These are phyloP conservation scores for Epithele typhae DNA, from an alignment of 768 basidiomycete species.

Conservation along the genomic window DNA sequence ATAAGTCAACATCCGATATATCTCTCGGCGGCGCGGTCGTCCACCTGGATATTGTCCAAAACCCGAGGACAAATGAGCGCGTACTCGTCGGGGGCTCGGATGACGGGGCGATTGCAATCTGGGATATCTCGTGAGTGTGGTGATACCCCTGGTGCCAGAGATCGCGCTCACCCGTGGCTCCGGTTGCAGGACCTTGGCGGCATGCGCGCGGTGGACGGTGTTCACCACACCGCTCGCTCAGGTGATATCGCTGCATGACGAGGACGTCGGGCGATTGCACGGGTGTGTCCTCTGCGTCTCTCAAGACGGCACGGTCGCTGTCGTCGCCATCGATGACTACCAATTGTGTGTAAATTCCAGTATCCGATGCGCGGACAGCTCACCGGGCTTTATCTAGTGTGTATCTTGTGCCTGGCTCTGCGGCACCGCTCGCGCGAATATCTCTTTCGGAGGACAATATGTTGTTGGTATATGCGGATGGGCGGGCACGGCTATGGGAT, in stretches of 20 bases:
- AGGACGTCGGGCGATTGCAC: slow-evolving; percentile 50
- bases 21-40: slow-evolving; percentile 46
- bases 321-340: slow-evolving; percentile 69
- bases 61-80: slow-evolving; percentile 54
- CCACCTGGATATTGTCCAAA: slow-evolving; percentile 50
- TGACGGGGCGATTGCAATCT: slow-evolving; percentile 74
- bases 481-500: slow-evolving; percentile 85
- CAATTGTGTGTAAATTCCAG: slow-evolving; percentile 57
- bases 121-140: slow-evolving; percentile 60
- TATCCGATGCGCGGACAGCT: not conserved
- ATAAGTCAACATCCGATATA: slow-evolving; percentile 37
- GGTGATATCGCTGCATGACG: slow-evolving; percentile 53
- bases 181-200: slow-evolving; percentile 61
- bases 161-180: not conserved
- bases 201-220: slow-evolving; percentile 67
- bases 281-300: slow-evolving; percentile 73
- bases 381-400: slow-evolving; percentile 40
- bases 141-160: too few relatives aligned
- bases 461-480: slow-evolving; percentile 70
- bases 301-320: slow-evolving; percentile 75
- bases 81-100: slow-evolving; percentile 72
- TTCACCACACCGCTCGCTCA: slow-evolving; percentile 63
- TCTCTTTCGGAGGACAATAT: slow-evolving; percentile 68
- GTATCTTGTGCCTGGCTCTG: slow-evolving; percentile 77
- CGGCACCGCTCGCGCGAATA: slow-evolving; percentile 57